These are phyloP conservation scores for Coprinellus aureogranulatus DNA, from an alignment of 768 basidiomycete species.

Conservation along the genomic window DNA sequence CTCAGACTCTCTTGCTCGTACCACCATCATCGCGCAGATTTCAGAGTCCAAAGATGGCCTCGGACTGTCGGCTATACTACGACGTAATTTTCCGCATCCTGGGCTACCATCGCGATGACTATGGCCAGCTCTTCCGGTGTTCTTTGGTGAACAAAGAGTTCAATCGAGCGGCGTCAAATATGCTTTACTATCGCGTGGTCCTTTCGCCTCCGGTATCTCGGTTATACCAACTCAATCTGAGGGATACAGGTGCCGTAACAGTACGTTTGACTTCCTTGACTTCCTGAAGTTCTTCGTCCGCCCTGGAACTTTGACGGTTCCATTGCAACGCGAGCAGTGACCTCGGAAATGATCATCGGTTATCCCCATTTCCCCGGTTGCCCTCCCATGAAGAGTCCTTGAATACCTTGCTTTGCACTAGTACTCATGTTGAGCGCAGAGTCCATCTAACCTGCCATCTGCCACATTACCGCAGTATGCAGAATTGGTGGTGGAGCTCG, in stretches of 20 bases:
- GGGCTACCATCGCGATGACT: slow-evolving; percentile 31
- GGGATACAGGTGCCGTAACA: slow-evolving; percentile 29
- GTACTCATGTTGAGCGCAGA: slow-evolving; percentile 21
- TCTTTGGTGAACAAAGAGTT: slow-evolving; percentile 48
- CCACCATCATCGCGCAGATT: neutral
- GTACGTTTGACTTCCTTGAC: slow-evolving; percentile 31
- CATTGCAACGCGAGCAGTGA: neutral
- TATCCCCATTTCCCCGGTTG: neutral
- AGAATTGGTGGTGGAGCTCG: slow-evolving; percentile 37
- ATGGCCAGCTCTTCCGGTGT: slow-evolving; percentile 35
- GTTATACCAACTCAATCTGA: slow-evolving; percentile 31
- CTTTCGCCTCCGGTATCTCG: slow-evolving; percentile 33
- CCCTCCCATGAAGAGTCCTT: too few relatives aligned
- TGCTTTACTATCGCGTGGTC: slow-evolving; percentile 47
- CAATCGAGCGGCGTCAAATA: slow-evolving; percentile 38
- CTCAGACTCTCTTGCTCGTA: too few relatives aligned
- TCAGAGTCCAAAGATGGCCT: neutral
- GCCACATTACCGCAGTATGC: slow-evolving; percentile 41
- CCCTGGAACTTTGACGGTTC: neutral
- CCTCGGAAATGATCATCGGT: neutral
- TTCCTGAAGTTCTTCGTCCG: too few relatives aligned
- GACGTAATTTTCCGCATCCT: slow-evolving; percentile 37
- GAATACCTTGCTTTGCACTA: too few relatives aligned
- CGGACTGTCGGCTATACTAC: slow-evolving; percentile 20
- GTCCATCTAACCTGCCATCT: slow-evolving; percentile 36